Percentiles rank a stretch among this genome's conserved stretches.
Conservation (phyloP, 441 rosid genomes). For the Pelargonium hybrid region DNA sequence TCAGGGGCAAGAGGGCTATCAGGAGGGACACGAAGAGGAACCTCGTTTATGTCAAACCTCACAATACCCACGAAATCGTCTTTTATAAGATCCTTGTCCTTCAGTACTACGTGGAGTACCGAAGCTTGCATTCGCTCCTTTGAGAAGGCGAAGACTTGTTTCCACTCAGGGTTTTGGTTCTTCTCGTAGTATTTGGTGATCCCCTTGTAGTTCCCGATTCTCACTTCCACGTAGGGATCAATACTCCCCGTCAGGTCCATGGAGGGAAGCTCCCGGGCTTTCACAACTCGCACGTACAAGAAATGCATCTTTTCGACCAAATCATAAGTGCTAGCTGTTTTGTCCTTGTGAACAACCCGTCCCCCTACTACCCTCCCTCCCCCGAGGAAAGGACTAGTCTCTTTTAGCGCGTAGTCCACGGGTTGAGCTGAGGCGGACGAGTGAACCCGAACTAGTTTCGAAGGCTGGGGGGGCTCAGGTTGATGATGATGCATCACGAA, state of each 20-base stretch:
- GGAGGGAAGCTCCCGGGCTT: constrained; percentile 86
- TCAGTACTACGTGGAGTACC: constrained; percentile 60
- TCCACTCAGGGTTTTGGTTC: constrained; percentile 84
- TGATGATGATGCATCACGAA: constrained; percentile 24
- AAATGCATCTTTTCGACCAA: constrained; percentile 89
- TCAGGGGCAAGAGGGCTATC: constrained; percentile 94
- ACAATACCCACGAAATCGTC: constrained; percentile 80
- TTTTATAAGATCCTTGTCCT: constrained; percentile 71
- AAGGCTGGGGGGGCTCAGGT: constrained; percentile 33
- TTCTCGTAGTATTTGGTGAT: constrained; percentile 79
- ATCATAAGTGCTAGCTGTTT: constrained; percentile 82
- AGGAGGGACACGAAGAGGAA: constrained; percentile 81
- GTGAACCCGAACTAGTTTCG: constrained; percentile 57
- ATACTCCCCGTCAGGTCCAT: constrained; percentile 85
- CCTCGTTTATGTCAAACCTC: constrained; percentile 66
- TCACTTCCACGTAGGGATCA: constrained; percentile 89
- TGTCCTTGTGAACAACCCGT: constrained; percentile 65
- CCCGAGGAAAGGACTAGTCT: constrained; percentile 89
- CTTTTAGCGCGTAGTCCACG: constrained; percentile 74
- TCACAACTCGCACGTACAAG: constrained; percentile 80
- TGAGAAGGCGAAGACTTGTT: constrained; percentile 89
- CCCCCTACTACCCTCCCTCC: constrained; percentile 94
- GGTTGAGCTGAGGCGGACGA: constrained; percentile 65
- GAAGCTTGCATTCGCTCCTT: constrained; percentile 93
- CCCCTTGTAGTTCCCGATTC: constrained; percentile 80